Evolutionary conservation across 1,284 basidiomycete species (phyloP).

Genomic region (Ceratobasidium sp.): DNA sequence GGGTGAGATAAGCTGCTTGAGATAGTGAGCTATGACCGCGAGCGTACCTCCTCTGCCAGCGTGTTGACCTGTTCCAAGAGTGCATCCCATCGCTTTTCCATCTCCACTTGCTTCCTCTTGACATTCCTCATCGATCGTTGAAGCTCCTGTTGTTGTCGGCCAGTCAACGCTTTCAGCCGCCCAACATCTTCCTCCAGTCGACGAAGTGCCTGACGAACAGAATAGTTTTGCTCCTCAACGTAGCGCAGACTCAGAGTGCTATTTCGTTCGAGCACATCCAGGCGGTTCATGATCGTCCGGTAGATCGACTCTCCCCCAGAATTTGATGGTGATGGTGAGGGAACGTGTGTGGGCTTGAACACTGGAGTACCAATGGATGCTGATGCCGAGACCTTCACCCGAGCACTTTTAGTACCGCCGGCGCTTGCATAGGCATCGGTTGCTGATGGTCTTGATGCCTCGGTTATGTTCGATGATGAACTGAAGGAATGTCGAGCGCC

Average conservation of each 20-base stretch:
- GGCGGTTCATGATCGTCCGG: conserved; percentile 94
- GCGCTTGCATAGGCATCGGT: conserved; percentile 40
- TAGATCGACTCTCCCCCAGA: conserved; percentile 94
- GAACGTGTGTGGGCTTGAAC: conserved; percentile 2
- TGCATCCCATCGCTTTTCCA: conserved; percentile 78
- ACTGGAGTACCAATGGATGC: conserved; percentile 48
- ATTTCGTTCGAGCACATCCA: conserved; percentile 88
- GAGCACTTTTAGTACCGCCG: conserved; percentile 31
- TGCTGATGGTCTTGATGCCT: not conserved
- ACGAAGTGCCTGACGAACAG: conserved; percentile 81
- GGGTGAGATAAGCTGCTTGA: not conserved
- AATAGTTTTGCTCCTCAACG: conserved; percentile 89
- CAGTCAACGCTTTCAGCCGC: conserved; percentile 78
- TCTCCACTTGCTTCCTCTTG: conserved; percentile 74
- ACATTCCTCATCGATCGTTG: conserved; percentile 77
- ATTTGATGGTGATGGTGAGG: not conserved
- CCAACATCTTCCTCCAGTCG: conserved; percentile 88
- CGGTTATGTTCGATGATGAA: not conserved
- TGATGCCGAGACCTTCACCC: conserved; percentile 46
- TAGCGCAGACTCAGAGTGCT: conserved; percentile 90
- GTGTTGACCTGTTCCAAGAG: conserved; percentile 76
- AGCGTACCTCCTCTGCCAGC: conserved; percentile 78
- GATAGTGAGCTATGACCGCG: conserved; percentile 12
- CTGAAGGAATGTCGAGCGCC: not conserved
- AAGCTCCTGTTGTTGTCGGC: conserved; percentile 75